These are phyloP conservation scores for Heliamphora ciliata DNA, from an alignment of 179 eudicot species.

Conservation along the genomic window DNA sequence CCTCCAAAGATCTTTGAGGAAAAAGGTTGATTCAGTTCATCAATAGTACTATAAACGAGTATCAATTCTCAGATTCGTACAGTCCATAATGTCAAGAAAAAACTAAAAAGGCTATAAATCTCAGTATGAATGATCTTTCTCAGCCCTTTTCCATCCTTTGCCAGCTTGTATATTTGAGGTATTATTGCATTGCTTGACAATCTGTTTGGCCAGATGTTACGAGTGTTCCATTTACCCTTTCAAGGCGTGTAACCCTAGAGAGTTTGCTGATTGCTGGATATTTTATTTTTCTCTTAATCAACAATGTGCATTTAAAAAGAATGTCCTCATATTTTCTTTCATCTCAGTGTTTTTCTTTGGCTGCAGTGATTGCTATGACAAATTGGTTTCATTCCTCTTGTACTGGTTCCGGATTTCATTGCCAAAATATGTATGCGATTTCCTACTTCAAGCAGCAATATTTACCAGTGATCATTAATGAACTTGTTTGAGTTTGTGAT, in stretches of 20 bases:
- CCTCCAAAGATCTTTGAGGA: neutral
- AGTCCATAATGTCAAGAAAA: neutral
- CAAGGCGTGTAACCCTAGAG: too few species aligned
- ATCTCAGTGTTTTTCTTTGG: conserved; percentile 14
- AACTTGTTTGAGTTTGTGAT: neutral
- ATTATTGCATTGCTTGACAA: neutral
- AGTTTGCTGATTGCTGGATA: too few species aligned
- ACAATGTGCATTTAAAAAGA: neutral
- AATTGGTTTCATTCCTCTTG: conserved; percentile 65
- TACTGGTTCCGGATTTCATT: conserved; percentile 89
- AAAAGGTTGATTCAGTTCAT: neutral
- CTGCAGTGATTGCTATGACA: conserved; percentile 76
- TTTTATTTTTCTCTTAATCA: neutral
- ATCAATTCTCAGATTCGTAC: neutral
- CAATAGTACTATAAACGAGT: neutral
- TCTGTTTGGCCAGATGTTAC: neutral
- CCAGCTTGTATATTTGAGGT: neutral
- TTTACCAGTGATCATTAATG: neutral
- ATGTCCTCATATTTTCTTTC: neutral
- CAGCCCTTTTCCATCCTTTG: neutral
- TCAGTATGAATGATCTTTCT: neutral
- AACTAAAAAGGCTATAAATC: neutral
- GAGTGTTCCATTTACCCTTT: neutral
- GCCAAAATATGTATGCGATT: conserved; percentile 55
- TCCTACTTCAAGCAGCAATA: conserved; percentile 10